Percentiles rank a stretch among this genome's conserved stretches.
These are phyloP conservation scores for Populus alba DNA, from an alignment of 345 rosid genomes.

Conservation along the genomic window DNA sequence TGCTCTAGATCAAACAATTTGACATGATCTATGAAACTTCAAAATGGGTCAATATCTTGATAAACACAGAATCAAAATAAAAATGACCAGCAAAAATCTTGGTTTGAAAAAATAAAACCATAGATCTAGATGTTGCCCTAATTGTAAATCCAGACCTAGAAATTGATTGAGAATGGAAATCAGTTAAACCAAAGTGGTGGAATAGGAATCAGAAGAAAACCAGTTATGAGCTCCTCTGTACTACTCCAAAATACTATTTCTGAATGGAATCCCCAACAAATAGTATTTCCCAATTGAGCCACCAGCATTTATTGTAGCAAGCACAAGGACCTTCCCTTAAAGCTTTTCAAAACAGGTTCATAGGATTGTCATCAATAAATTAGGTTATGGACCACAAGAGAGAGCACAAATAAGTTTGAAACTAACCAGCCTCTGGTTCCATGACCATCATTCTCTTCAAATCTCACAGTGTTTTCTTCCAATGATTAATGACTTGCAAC, in stretches of 20 bases:
- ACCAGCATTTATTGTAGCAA: background rate
- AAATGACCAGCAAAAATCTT: background rate
- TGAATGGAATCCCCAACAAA: background rate
- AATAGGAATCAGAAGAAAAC: background rate
- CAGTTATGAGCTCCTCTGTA: background rate
- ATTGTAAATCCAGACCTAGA: background rate
- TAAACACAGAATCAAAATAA: background rate
- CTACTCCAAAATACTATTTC: background rate
- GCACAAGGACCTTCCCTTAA: background rate
- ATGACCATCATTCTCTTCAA: background rate
- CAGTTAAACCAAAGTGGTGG: background rate
- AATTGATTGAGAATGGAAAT: background rate
- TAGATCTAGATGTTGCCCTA: background rate
- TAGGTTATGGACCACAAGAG: background rate
- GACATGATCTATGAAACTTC: slow-evolving; percentile 70
- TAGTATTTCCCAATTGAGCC: background rate
- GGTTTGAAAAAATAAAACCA: background rate
- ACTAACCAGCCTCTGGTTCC: background rate
- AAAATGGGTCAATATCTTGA: slow-evolving; percentile 14
- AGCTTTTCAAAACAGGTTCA: background rate
- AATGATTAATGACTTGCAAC: background rate
- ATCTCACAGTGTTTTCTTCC: background rate
- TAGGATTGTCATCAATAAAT: background rate
- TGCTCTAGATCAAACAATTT: slow-evolving; percentile 92
- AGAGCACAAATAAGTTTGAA: background rate